phyloP scores from a whole-genome alignment of 2,329 filamentous ascomycete genomes.

The Tolypocladium nubicola region DNA sequence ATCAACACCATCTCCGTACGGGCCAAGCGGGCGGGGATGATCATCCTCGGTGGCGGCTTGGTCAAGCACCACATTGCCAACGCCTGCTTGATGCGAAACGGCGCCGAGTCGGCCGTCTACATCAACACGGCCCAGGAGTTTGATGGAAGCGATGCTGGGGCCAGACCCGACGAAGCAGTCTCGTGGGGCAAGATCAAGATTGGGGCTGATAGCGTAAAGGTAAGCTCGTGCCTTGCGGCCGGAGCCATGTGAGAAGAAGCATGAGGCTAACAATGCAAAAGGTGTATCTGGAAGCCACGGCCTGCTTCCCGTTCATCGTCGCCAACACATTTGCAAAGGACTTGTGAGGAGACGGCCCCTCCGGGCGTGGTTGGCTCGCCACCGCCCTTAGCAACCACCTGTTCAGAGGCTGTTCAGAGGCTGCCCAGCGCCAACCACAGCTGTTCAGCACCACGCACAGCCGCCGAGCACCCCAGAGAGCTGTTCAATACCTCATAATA shows the following conservation, averaged over 20 bases:
- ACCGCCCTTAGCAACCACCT: neutral
- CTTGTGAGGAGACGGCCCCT: slow-evolving; percentile 3
- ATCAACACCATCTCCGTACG: slow-evolving; percentile 88
- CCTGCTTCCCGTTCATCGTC: slow-evolving; percentile 56
- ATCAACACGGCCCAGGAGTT: slow-evolving; percentile 98
- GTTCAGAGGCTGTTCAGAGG: neutral
- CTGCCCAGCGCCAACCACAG: neutral
- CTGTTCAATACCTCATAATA: neutral
- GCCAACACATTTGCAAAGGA: slow-evolving; percentile 57
- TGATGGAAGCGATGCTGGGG: slow-evolving; percentile 92
- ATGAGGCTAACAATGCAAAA: slow-evolving; percentile 12
- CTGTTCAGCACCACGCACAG: neutral
- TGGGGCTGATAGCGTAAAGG: slow-evolving; percentile 82
- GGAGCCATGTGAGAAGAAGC: neutral
- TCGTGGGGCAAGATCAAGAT: slow-evolving; percentile 98
- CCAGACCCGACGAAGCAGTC: slow-evolving; percentile 88
- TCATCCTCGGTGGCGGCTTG: slow-evolving; percentile 88
- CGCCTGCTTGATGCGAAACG: slow-evolving; percentile 93
- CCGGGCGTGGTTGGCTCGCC: neutral
- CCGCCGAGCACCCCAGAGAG: neutral
- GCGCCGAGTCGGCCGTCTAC: slow-evolving; percentile 92
- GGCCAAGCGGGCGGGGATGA: slow-evolving; percentile 85
- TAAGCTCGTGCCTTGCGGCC: slow-evolving; percentile 22
- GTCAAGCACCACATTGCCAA: slow-evolving; percentile 99
- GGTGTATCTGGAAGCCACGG: slow-evolving; percentile 56